phyloP scores from a whole-genome alignment of 2,329 filamentous ascomycete species.

The Alternaria sp. region DNA sequence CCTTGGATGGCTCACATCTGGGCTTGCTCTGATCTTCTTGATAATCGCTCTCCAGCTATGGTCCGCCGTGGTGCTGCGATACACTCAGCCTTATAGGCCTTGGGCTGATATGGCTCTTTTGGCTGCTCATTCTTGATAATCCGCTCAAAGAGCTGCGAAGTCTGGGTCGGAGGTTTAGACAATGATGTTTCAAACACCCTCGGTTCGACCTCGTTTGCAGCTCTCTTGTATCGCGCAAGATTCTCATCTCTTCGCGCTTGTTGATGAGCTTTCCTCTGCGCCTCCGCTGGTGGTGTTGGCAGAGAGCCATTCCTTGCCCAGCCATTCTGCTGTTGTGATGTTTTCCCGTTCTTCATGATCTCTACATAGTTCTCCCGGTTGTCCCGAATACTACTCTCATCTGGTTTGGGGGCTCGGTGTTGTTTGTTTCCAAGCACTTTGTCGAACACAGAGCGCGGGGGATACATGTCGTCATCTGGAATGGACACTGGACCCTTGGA shows the following conservation, averaged over 20 bases:
- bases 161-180: slow-evolving; percentile 14
- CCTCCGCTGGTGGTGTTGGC: slow-evolving; percentile 33
- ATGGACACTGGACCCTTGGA: slow-evolving; percentile 31
- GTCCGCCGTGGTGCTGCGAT: slow-evolving; percentile 17
- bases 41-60: slow-evolving; percentile 14
- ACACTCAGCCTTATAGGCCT: slow-evolving; percentile 20
- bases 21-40: slow-evolving; percentile 20
- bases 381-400: slow-evolving; percentile 17
- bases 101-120: slow-evolving; percentile 22
- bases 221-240: neutral
- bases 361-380: slow-evolving; percentile 23
- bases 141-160: slow-evolving; percentile 15
- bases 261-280: slow-evolving; percentile 17
- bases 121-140: slow-evolving; percentile 15
- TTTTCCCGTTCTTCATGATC: slow-evolving; percentile 20
- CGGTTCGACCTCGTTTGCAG: neutral
- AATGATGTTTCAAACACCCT: neutral
- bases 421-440: slow-evolving; percentile 19
- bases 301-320: slow-evolving; percentile 22
- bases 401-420: slow-evolving; percentile 10
- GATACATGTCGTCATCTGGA: slow-evolving; percentile 20
- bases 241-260: slow-evolving; percentile 9
- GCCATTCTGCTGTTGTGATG: slow-evolving; percentile 4
- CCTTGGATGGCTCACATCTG: slow-evolving; percentile 22
- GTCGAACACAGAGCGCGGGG: slow-evolving; percentile 22